These are phyloP conservation scores for Picea engelmannii DNA, from an alignment of 83 land plant species.

Conservation along the genomic window DNA sequence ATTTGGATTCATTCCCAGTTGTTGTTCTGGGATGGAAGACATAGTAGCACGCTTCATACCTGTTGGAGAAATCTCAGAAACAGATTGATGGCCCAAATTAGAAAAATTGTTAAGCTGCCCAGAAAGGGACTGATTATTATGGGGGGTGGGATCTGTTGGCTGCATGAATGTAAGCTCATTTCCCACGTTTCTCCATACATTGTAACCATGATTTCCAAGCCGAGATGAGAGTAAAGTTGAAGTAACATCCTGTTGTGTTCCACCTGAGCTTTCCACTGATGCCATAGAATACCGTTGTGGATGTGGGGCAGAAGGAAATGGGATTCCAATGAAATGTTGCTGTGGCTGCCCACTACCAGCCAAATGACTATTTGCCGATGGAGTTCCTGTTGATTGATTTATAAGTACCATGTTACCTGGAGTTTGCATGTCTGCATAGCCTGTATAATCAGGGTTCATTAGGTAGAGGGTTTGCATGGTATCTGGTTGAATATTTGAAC, in stretches of 20 bases:
- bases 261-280: constrained; percentile 18
- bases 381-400: constrained; percentile 31
- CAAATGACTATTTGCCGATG: constrained; percentile 20
- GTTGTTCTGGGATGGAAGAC: constrained; percentile 21
- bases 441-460: constrained; percentile 27
- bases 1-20: constrained; percentile 15
- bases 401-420: constrained; percentile 44
- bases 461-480: constrained; percentile 37
- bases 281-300: constrained; percentile 23
- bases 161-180: constrained; percentile 1
- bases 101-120: constrained; percentile 3
- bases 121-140: constrained; percentile 12
- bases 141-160: not conserved
- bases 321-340: constrained; percentile 39
- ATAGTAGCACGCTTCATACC: constrained; percentile 4
- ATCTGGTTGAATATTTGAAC: constrained; percentile 43
- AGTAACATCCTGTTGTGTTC: constrained; percentile 19
- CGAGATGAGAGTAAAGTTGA: constrained; percentile 24
- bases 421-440: constrained; percentile 37
- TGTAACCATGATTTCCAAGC: constrained; percentile 25
- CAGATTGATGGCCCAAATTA: constrained; percentile 2
- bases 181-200: constrained; percentile 10
- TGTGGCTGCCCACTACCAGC: constrained; percentile 24
- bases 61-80: not conserved
- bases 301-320: constrained; percentile 21